Conservation (phyloP, 352 stramenopile genomes). For the Phytophthora sp. region DNA sequence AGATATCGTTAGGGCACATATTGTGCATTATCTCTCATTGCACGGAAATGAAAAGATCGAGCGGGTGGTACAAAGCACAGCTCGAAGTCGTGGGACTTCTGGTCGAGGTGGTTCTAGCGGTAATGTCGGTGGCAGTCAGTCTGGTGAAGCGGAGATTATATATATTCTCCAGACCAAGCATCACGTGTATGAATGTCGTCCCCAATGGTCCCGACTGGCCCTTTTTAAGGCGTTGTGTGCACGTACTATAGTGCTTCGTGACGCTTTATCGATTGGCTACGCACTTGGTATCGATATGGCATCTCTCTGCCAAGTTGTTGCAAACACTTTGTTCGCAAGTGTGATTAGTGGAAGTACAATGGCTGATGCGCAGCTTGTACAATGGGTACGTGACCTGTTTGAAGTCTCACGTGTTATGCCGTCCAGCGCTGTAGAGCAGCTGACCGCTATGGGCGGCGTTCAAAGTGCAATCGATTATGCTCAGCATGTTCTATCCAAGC, state of each 20-base stretch:
- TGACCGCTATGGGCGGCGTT: constrained; percentile 59
- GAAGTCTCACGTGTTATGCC: constrained; percentile 72
- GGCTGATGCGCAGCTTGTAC: constrained; percentile 34
- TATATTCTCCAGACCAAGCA: constrained; percentile 85
- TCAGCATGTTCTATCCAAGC: constrained; percentile 53
- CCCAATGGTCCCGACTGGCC: constrained; percentile 82
- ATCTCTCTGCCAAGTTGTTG: constrained; percentile 83
- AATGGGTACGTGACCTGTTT: constrained; percentile 84
- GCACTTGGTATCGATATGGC: constrained; percentile 88
- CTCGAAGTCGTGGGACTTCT: constrained; percentile 16
- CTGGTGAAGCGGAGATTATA: constrained; percentile 65
- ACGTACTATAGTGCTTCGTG: constrained; percentile 58
- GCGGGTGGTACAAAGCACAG: constrained; percentile 70
- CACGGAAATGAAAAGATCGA: constrained; percentile 80
- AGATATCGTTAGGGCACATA: constrained; percentile 59
- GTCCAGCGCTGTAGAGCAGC: constrained; percentile 70
- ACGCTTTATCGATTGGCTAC: constrained; percentile 87
- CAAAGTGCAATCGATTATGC: constrained; percentile 68
- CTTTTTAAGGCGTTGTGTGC: constrained; percentile 78
- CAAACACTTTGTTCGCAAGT: constrained; percentile 73
- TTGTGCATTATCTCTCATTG: constrained; percentile 82
- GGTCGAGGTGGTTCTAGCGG: constrained; percentile 2
- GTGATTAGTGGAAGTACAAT: constrained; percentile 28
- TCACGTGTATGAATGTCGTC: constrained; percentile 86
- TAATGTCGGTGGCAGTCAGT: constrained; percentile 18